A percentile compares a stretch with the other conserved stretches of the same genome.
Evolutionary conservation across 106 monocot species (phyloP).

Genomic region (Narthecium ossifragum): DNA sequence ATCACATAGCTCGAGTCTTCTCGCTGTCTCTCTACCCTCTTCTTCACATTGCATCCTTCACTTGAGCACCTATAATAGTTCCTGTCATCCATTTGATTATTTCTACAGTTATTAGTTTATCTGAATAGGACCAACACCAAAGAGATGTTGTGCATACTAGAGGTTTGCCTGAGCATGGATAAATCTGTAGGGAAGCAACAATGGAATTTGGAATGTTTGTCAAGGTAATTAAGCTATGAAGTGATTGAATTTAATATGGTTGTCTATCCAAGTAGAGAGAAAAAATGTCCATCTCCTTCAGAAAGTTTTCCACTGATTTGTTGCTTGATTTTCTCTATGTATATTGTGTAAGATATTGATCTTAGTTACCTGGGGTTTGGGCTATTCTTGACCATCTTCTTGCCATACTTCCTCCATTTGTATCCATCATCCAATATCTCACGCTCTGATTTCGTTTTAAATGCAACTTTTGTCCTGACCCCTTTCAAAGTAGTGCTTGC

Average conservation of each 20-base stretch:
- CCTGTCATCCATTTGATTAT: slow-evolving; percentile 11
- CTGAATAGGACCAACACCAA: not conserved
- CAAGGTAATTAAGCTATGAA: too few species aligned
- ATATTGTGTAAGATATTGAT: too few species aligned
- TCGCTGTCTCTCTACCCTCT: slow-evolving; percentile 30
- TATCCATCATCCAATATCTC: slow-evolving; percentile 38
- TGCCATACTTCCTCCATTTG: slow-evolving; percentile 39
- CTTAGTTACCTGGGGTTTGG: slow-evolving; percentile 35
- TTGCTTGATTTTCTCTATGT: too few species aligned
- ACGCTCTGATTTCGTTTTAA: slow-evolving; percentile 22
- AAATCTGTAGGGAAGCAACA: too few species aligned
- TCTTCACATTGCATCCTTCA: slow-evolving; percentile 38
- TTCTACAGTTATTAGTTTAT: not conserved
- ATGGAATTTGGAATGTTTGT: too few species aligned
- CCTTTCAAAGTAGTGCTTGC: not conserved
- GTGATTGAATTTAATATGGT: too few species aligned
- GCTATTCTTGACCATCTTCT: slow-evolving; percentile 34
- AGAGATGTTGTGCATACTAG: not conserved
- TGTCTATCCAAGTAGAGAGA: too few species aligned
- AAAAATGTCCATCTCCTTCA: too few species aligned
- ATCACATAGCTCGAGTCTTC: slow-evolving; percentile 35
- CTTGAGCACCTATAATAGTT: slow-evolving; percentile 39
- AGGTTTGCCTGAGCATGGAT: too few species aligned
- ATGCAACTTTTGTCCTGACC: not conserved
- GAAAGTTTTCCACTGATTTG: too few species aligned